These are phyloP conservation scores for Viridothelium virens DNA, from an alignment of 495 filamentous ascomycete genomes.

Conservation along the genomic window DNA sequence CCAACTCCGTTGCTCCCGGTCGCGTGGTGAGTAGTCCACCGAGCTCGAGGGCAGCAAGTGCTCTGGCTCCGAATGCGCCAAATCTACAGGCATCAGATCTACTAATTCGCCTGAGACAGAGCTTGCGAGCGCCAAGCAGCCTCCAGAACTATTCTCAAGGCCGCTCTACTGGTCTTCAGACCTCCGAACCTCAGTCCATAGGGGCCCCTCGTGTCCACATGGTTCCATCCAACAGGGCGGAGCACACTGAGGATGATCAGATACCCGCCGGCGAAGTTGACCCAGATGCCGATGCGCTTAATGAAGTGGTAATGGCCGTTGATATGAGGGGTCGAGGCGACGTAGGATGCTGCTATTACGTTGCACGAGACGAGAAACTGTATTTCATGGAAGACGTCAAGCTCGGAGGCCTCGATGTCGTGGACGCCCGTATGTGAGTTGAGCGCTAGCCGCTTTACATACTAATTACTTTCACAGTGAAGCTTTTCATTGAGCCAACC, in stretches of 20 bases:
- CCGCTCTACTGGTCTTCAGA: background rate
- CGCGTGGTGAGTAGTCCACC: background rate
- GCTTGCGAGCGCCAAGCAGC: background rate
- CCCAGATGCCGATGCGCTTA: constrained; percentile 52
- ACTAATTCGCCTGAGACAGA: background rate
- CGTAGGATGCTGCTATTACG: constrained; percentile 84
- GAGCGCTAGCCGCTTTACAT: background rate
- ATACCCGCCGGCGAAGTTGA: constrained; percentile 18
- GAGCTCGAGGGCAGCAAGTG: background rate
- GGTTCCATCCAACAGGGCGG: too few species aligned
- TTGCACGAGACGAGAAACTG: constrained; percentile 62
- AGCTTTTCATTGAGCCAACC: constrained; percentile 71
- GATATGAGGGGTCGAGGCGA: constrained; percentile 64
- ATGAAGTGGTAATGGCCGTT: constrained; percentile 78
- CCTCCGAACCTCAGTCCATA: background rate
- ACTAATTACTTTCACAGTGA: constrained; percentile 42
- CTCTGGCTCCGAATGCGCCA: background rate
- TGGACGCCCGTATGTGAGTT: constrained; percentile 53
- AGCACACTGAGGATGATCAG: background rate
- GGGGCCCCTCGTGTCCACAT: background rate
- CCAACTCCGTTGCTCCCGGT: background rate
- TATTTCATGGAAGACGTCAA: constrained; percentile 76
- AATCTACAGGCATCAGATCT: background rate
- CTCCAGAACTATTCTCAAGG: background rate
- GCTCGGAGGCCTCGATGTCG: constrained; percentile 57